Evolutionary conservation across 2,329 filamentous ascomycete species (phyloP).

Genomic region (Trichoderma afroharzianum): DNA sequence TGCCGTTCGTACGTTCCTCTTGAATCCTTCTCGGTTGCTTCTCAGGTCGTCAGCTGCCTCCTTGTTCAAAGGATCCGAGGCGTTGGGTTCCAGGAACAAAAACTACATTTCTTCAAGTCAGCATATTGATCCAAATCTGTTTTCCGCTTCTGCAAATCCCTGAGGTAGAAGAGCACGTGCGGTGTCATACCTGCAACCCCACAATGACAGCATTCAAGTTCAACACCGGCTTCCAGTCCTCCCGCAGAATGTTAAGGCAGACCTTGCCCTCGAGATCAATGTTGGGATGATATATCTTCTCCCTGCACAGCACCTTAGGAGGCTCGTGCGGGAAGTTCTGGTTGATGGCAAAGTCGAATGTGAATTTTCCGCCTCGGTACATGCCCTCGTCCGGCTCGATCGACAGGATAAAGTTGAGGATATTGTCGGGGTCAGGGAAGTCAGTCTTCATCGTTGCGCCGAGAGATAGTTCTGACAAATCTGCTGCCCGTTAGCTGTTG

Average conservation of each 20-base stretch:
- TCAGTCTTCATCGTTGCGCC: slow-evolving; percentile 76
- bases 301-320: slow-evolving; percentile 92
- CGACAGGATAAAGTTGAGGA: slow-evolving; percentile 76
- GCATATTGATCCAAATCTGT: not conserved
- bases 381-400: slow-evolving; percentile 82
- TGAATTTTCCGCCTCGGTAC: slow-evolving; percentile 85
- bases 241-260: slow-evolving; percentile 92
- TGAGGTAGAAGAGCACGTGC: not conserved
- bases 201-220: slow-evolving; percentile 97
- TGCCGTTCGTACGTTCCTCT: slow-evolving; percentile 78
- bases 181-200: slow-evolving; percentile 67
- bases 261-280: slow-evolving; percentile 98
- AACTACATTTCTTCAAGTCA: slow-evolving; percentile 57
- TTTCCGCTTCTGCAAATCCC: not conserved
- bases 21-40: slow-evolving; percentile 81
- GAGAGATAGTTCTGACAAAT: slow-evolving; percentile 76
- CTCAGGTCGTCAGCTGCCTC: slow-evolving; percentile 92
- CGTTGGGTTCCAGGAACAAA: slow-evolving; percentile 95
- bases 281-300: slow-evolving; percentile 99
- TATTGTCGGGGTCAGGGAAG: slow-evolving; percentile 80
- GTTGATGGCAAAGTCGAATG: slow-evolving; percentile 88
- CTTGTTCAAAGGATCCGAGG: slow-evolving; percentile 96
- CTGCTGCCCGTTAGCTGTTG: slow-evolving; percentile 40
- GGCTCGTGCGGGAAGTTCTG: slow-evolving; percentile 96
- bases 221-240: slow-evolving; percentile 98